These are phyloP conservation scores for Schizochytrium sp. DNA, from an alignment of 108 stramenopile genomes.

Conservation along the genomic window DNA sequence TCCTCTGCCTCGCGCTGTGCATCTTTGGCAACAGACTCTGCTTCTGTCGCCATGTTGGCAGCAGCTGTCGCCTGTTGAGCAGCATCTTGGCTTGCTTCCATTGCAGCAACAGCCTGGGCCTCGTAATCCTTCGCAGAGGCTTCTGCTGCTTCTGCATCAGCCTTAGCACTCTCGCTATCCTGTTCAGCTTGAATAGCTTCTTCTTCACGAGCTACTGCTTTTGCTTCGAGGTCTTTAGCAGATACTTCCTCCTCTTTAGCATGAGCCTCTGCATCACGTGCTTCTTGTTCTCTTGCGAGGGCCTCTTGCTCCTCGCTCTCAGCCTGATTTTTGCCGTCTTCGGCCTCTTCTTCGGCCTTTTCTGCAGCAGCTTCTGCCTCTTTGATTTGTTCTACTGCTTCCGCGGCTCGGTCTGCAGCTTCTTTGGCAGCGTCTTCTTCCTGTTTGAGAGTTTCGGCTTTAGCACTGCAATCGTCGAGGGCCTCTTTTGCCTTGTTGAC, in stretches of 20 bases:
- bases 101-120: background rate
- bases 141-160: background rate
- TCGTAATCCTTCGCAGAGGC: constrained; percentile 12
- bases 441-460: constrained; percentile 28
- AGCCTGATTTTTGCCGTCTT: background rate
- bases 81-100: background rate
- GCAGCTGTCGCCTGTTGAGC: background rate
- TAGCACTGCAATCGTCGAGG: constrained; percentile 20
- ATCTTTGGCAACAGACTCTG: background rate
- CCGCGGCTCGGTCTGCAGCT: constrained; percentile 2
- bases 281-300: constrained; percentile 7
- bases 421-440: background rate
- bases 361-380: constrained; percentile 33
- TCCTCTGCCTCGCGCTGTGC: constrained; percentile 1
- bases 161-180: background rate
- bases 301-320: constrained; percentile 8
- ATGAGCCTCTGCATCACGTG: constrained; percentile 17
- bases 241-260: background rate
- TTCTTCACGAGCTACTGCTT: background rate
- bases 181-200: background rate
- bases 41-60: background rate
- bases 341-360: background rate
- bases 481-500: constrained; percentile 40
- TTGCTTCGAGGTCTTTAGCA: background rate
- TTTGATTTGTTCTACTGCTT: background rate